These are phyloP conservation scores for Heritiera fomes DNA, from an alignment of 345 rosid species.

Conservation along the genomic window DNA sequence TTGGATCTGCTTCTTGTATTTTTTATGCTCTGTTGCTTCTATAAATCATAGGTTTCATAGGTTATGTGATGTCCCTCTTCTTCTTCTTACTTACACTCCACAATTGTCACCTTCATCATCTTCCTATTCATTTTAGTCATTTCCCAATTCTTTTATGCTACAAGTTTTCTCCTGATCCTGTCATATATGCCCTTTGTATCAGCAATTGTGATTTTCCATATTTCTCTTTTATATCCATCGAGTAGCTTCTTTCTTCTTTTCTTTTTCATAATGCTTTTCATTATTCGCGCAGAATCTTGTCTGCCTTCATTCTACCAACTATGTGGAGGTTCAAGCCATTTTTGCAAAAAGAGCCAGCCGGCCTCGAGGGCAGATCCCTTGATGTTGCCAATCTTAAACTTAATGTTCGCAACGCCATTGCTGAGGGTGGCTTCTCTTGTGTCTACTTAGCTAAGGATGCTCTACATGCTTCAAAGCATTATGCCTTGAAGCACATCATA, in stretches of 20 bases:
- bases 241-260: neutral
- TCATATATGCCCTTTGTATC: conserved; percentile 3
- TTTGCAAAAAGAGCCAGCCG: conserved; percentile 73
- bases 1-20: neutral
- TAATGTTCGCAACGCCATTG: conserved; percentile 70
- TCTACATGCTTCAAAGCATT: conserved; percentile 67
- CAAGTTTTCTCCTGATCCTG: neutral
- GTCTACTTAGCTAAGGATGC: conserved; percentile 88
- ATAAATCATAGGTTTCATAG: neutral
- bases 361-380: conserved; percentile 85
- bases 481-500: conserved; percentile 91
- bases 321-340: conserved; percentile 99
- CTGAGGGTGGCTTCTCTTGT: conserved; percentile 95
- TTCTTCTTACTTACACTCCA: neutral
- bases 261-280: neutral
- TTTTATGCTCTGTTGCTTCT: neutral
- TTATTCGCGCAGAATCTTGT: conserved; percentile 33
- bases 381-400: conserved; percentile 84
- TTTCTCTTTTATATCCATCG: neutral
- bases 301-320: conserved; percentile 23
- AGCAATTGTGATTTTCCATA: neutral
- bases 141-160: neutral
- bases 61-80: neutral
- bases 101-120: neutral
- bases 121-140: neutral